Conservation (phyloP, 2,329 filamentous ascomycete genomes). For the Alternaria solani region DNA sequence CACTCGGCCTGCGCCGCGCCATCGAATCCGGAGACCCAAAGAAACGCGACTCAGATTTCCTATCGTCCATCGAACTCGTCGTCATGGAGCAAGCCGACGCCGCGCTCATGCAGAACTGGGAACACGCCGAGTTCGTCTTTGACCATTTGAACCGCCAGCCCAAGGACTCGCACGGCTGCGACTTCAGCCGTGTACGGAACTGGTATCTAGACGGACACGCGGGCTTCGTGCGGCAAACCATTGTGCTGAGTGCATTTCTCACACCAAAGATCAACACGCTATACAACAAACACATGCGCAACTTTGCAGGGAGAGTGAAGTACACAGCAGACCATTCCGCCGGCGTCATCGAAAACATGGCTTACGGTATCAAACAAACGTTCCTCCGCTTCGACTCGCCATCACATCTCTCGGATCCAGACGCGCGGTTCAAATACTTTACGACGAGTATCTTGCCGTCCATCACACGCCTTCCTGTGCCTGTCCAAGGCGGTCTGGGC, state of each 20-base stretch:
- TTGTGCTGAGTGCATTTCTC: conserved; percentile 81
- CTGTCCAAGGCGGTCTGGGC: conserved; percentile 64
- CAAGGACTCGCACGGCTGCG: conserved; percentile 87
- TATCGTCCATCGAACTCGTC: conserved; percentile 91
- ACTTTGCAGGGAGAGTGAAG: conserved; percentile 81
- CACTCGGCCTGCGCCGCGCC: conserved; percentile 86
- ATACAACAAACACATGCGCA: conserved; percentile 77
- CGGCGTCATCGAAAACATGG: conserved; percentile 73
- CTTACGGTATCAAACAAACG: conserved; percentile 79
- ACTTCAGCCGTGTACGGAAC: conserved; percentile 86
- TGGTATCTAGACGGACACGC: conserved; percentile 95
- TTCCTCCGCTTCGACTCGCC: conserved; percentile 84
- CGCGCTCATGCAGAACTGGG: conserved; percentile 97
- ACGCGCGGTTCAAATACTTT: conserved; percentile 91
- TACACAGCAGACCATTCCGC: conserved; percentile 72
- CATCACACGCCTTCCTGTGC: conserved; percentile 72
- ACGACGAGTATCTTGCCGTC: conserved; percentile 79
- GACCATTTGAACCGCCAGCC: conserved; percentile 91
- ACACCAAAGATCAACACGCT: conserved; percentile 88
- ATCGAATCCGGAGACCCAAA: conserved; percentile 77
- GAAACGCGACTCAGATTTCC: conserved; percentile 84
- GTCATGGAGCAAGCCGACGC: conserved; percentile 93
- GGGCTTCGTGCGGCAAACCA: conserved; percentile 81
- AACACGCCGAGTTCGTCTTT: conserved; percentile 91
- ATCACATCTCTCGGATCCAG: conserved; percentile 77